Percentiles rank a stretch among this genome's conserved stretches.
Evolutionary conservation across 495 filamentous ascomycete species (phyloP).

Genomic region (Viridothelium virens): DNA sequence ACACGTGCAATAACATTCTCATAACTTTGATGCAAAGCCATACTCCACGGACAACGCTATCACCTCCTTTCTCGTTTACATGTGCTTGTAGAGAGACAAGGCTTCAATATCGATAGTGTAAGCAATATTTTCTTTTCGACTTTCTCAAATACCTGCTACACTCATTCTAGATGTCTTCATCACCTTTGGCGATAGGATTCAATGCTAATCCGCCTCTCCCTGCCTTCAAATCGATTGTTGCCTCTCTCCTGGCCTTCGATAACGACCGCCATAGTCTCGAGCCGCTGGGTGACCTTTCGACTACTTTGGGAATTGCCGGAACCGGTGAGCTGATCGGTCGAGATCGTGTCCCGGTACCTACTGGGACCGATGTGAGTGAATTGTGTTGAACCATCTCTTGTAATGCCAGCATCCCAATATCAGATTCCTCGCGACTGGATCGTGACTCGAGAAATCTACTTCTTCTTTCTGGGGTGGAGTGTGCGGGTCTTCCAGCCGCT

Average conservation of each 20-base stretch:
- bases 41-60: too few relatives aligned
- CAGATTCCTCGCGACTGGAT: constrained; percentile 1
- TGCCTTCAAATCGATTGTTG: constrained; percentile 1
- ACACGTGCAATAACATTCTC: too few relatives aligned
- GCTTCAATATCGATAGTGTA: background rate
- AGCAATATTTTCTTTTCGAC: background rate
- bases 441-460: constrained; percentile 1
- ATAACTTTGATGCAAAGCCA: too few relatives aligned
- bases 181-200: background rate
- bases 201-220: constrained; percentile 3
- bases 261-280: background rate
- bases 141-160: background rate
- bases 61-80: too few relatives aligned
- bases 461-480: background rate
- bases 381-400: too few relatives aligned
- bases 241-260: constrained; percentile 1
- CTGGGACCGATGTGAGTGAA: too few relatives aligned
- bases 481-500: background rate
- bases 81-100: too few relatives aligned
- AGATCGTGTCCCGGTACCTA: background rate
- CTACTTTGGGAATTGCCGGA: background rate
- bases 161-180: background rate
- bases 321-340: background rate
- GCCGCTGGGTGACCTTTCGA: background rate
- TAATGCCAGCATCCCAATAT: too few relatives aligned